Percentiles rank a stretch among this genome's conserved stretches.
These are phyloP conservation scores for Ophiostoma fasciatum DNA, from an alignment of 2,329 filamentous ascomycete genomes.

Conservation along the genomic window DNA sequence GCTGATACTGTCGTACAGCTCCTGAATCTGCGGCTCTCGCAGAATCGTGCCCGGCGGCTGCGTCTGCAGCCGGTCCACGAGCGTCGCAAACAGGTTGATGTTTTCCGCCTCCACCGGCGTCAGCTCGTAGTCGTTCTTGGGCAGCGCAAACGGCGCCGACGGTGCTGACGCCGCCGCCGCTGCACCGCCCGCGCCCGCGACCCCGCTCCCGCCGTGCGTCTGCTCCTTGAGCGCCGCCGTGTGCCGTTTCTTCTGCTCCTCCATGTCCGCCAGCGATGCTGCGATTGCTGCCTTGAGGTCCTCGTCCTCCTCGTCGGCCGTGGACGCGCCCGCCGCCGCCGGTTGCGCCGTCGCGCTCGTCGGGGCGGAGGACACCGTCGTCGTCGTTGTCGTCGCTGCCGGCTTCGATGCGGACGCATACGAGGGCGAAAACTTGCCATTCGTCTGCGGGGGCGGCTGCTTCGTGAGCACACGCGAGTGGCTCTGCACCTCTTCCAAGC, in stretches of 20 bases:
- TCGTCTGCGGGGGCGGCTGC: constrained; percentile 11
- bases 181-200: too few relatives aligned
- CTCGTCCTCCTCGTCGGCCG: constrained; percentile 67
- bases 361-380: background rate
- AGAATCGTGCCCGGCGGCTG: constrained; percentile 91
- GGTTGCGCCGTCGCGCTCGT: constrained; percentile 10
- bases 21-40: constrained; percentile 94
- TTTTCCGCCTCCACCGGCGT: constrained; percentile 91
- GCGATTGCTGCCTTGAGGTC: constrained; percentile 92
- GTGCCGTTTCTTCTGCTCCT: constrained; percentile 90
- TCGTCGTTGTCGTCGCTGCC: background rate
- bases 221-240: constrained; percentile 72
- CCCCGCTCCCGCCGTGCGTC: constrained; percentile 37
- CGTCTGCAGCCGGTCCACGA: constrained; percentile 88
- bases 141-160: constrained; percentile 41
- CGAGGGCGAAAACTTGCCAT: too few relatives aligned
- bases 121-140: constrained; percentile 89
- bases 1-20: constrained; percentile 96
- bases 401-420: constrained; percentile 12
- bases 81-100: constrained; percentile 86
- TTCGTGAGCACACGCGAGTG: constrained; percentile 48
- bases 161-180: too few relatives aligned
- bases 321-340: background rate
- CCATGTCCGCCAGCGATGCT: constrained; percentile 90
- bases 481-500: constrained; percentile 77